These are phyloP conservation scores for Penicillium oxalicum DNA, from an alignment of 2,329 filamentous ascomycete species.

Conservation along the genomic window DNA sequence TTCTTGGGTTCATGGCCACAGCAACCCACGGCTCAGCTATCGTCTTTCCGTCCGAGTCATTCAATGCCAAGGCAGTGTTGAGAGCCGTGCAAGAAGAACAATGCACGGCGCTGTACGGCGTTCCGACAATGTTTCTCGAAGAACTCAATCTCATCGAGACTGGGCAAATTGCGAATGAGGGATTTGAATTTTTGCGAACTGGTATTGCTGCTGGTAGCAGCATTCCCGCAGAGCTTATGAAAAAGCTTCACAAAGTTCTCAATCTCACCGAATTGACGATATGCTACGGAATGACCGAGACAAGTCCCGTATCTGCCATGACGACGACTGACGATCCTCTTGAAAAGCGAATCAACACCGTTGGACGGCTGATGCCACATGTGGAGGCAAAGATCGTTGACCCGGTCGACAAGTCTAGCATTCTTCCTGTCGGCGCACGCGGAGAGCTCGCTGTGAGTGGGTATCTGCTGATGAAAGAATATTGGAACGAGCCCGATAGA, in stretches of 20 bases:
- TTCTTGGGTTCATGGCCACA: conserved; percentile 94
- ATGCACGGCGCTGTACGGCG: conserved; percentile 72
- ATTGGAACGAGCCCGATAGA: conserved; percentile 67
- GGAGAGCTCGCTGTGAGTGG: conserved; percentile 81
- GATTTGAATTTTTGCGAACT: conserved; percentile 66
- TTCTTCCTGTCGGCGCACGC: conserved; percentile 58
- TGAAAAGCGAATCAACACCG: conserved; percentile 64
- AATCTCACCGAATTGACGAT: conserved; percentile 81
- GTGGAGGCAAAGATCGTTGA: conserved; percentile 74
- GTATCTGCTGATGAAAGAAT: conserved; percentile 85
- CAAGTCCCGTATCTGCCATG: conserved; percentile 66
- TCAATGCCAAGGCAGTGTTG: conserved; percentile 70
- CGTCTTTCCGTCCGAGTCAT: conserved; percentile 79
- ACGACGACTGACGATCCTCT: conserved; percentile 71
- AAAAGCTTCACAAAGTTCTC: conserved; percentile 60
- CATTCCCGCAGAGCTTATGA: conserved; percentile 71
- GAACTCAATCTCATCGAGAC: conserved; percentile 70
- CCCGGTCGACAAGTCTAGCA: conserved; percentile 52
- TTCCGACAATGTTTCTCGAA: conserved; percentile 91
- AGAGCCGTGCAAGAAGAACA: conserved; percentile 57
- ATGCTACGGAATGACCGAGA: conserved; percentile 97
- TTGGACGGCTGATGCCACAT: conserved; percentile 79
- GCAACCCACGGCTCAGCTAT: conserved; percentile 75
- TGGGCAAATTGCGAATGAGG: conserved; percentile 42
- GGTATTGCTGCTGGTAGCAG: conserved; percentile 84